Percentiles rank a stretch among this genome's conserved stretches.
Conservation (phyloP, 2,329 filamentous ascomycete species). For the Lithohypha guttulata region DNA sequence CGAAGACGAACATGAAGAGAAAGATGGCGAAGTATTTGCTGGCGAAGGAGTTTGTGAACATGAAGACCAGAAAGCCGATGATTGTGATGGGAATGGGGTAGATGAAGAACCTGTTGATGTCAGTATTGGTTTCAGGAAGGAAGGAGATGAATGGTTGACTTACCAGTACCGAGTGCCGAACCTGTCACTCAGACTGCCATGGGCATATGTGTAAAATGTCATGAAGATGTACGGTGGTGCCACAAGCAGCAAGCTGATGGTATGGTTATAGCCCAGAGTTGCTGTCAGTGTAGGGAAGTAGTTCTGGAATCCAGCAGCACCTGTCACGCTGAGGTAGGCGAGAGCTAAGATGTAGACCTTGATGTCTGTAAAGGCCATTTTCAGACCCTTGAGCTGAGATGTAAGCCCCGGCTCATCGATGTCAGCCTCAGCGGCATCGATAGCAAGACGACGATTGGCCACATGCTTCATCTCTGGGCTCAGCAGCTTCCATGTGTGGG, state of each 20-base stretch:
- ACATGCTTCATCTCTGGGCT: constrained; percentile 37
- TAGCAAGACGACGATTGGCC: constrained; percentile 31
- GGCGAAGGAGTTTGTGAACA: constrained; percentile 42
- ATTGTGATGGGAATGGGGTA: constrained; percentile 44
- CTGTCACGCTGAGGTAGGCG: constrained; percentile 37
- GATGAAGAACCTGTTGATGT: constrained; percentile 30
- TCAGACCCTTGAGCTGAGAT: constrained; percentile 40
- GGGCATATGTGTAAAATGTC: constrained; percentile 38
- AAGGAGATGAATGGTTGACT: background rate
- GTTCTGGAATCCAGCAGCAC: constrained; percentile 44
- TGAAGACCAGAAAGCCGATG: constrained; percentile 44
- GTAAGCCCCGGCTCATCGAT: constrained; percentile 38
- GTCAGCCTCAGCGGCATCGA: constrained; percentile 41
- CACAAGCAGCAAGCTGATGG: constrained; percentile 41
- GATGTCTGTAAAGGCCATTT: constrained; percentile 40
- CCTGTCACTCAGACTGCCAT: constrained; percentile 37
- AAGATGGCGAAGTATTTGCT: constrained; percentile 47
- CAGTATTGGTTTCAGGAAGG: background rate
- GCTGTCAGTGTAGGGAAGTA: constrained; percentile 45
- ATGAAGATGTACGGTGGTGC: constrained; percentile 47
- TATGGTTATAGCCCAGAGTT: constrained; percentile 36
- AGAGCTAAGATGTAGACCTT: constrained; percentile 34
- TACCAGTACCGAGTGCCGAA: constrained; percentile 40
- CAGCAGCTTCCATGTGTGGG: constrained; percentile 33
- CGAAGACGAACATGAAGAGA: constrained; percentile 45